Percentiles rank a stretch among this genome's conserved stretches.
These are phyloP conservation scores for Hypoxylon intermedium DNA, from an alignment of 495 filamentous ascomycete genomes.

Conservation along the genomic window DNA sequence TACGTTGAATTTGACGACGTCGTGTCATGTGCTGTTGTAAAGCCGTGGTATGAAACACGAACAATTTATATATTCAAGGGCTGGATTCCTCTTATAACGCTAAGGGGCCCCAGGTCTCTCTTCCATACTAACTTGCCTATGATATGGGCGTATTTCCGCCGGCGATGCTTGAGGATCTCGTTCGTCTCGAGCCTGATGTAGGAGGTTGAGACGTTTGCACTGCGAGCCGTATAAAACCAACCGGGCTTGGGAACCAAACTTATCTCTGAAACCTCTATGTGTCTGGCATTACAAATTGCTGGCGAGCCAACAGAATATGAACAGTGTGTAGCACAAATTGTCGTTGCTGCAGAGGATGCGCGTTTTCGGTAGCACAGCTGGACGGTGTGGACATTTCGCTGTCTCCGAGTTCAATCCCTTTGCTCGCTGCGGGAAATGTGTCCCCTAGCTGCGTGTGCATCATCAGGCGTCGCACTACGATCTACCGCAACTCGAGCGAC, in stretches of 20 bases:
- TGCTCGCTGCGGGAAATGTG: constrained; percentile 26
- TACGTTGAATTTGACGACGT: constrained; percentile 28
- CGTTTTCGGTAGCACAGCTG: constrained; percentile 31
- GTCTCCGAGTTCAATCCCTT: constrained; percentile 31
- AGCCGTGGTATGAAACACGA: constrained; percentile 31
- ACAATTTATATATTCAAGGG: not conserved
- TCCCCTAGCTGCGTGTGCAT: constrained; percentile 25
- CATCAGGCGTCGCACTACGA: constrained; percentile 34
- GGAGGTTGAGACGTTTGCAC: constrained; percentile 12
- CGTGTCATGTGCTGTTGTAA: constrained; percentile 26
- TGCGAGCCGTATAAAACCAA: constrained; percentile 24
- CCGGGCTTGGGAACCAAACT: constrained; percentile 16
- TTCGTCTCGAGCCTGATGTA: constrained; percentile 3
- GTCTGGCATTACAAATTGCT: constrained; percentile 32
- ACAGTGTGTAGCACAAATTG: constrained; percentile 39
- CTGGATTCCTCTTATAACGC: not conserved
- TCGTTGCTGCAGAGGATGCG: constrained; percentile 29
- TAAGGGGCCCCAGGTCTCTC: no score
- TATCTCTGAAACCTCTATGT: constrained; percentile 24
- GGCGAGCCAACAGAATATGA: constrained; percentile 20
- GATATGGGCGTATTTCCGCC: no score
- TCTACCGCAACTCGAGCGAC: constrained; percentile 32
- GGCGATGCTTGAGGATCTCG: not conserved
- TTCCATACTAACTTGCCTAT: no score
- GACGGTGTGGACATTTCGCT: constrained; percentile 19